These are phyloP conservation scores for Clavaria fumosa DNA, from an alignment of 768 basidiomycete species.

Conservation along the genomic window DNA sequence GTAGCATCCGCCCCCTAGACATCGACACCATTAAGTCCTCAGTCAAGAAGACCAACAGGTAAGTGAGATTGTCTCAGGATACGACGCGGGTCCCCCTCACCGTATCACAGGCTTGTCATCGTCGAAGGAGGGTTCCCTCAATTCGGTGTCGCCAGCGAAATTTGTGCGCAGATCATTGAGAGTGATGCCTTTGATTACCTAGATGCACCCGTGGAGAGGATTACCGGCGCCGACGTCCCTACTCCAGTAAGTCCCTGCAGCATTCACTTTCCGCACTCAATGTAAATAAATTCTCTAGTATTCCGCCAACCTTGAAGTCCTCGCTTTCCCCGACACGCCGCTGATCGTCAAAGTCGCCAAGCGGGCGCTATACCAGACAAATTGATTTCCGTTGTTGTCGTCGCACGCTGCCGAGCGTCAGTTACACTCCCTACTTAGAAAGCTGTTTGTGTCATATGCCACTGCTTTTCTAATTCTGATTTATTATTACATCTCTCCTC, in stretches of 20 bases:
- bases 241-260: constrained; percentile 57
- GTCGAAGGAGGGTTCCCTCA: constrained; percentile 98
- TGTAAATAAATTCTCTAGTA: constrained; percentile 36
- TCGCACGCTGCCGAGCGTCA: too few relatives aligned
- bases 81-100: neutral
- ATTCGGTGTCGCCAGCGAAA: constrained; percentile 97
- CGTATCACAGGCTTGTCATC: constrained; percentile 53
- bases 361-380: constrained; percentile 81
- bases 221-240: constrained; percentile 95
- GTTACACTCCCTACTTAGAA: constrained; percentile 1
- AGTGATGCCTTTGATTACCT: constrained; percentile 97
- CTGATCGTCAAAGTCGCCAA: constrained; percentile 90
- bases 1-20: constrained; percentile 91
- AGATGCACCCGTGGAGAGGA: constrained; percentile 93
- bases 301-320: constrained; percentile 73
- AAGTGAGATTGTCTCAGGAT: constrained; percentile 12
- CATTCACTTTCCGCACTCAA: constrained; percentile 4
- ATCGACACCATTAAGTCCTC: constrained; percentile 94
- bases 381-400: constrained; percentile 39
- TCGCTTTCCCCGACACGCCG: constrained; percentile 88
- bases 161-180: constrained; percentile 94
- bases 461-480: constrained; percentile 3
- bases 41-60: constrained; percentile 98
- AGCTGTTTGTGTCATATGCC: constrained; percentile 6
- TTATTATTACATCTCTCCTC: too few relatives aligned